Base-by-base conservation (phyloP, 257 asterid genomes). In the Solanum peruvianum region DNA sequence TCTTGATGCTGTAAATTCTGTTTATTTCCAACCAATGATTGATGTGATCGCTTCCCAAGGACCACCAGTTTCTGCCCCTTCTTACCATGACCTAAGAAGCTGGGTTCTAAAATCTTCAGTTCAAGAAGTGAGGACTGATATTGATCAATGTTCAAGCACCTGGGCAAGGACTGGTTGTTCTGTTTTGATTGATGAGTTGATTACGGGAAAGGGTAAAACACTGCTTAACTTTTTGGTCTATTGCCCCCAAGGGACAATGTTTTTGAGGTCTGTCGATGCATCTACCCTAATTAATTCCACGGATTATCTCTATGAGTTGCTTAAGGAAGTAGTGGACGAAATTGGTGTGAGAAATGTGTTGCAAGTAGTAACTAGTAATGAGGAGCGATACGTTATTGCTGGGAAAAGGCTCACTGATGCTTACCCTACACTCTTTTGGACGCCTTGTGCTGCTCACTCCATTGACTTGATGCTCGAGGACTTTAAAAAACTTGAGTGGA, bases 101-200 rank as follows among this genome's bases (percentile, higher is more conserved):
- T 91, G 93, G 92, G 88, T 95, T 87, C 91, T 94, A 93, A 95
- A 93, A 91, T 93, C 88, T 85, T 83, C 92, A 7, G 93, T 95
- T 88, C 96, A 94, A 72, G 99, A 97, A 90, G 92, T 92, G 70
- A 94, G 92, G 89, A 62, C 87, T 69, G 95, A 94, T 31, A 89
- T 92, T 86, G 96, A 94, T 87, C 94, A 92, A 21, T 92, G 92
- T 88, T 86, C 91, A 15, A 90, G 87, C 23, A 89, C 93, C 41
- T 97, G 99, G 99, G 93, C 89, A 29, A 91, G 89, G 87, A 93
- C 87, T 18, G 99, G 99, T 87, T 97, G 99, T 90, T 90, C 99
- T 4, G 84, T 97, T 89, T 90, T 97, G 90, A 98, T 95, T 13
- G 93, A 95, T 13, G 99, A 97, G 85, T 90, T 92, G 91, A 91